Conservation (phyloP, 2,329 filamentous ascomycete genomes). For the Colletotrichum acutatum region DNA sequence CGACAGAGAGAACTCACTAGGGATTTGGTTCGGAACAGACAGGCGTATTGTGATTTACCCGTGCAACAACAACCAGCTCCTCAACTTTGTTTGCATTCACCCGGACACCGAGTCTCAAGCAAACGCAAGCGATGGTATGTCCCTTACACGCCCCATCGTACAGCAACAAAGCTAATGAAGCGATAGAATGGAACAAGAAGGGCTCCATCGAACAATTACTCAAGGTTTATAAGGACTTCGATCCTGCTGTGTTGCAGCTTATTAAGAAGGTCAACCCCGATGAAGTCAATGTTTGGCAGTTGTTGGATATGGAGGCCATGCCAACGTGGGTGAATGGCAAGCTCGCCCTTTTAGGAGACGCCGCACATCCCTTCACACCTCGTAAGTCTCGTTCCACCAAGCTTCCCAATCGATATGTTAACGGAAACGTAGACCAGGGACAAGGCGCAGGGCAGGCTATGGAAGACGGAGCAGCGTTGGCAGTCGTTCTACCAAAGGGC, state of each 20-base stretch:
- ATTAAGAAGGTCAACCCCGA: constrained; percentile 55
- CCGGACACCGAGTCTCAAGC: constrained; percentile 54
- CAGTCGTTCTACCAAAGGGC: constrained; percentile 62
- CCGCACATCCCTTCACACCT: constrained; percentile 75
- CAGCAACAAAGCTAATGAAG: not conserved
- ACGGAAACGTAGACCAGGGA: constrained; percentile 53
- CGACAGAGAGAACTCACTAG: constrained; percentile 42
- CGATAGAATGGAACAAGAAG: constrained; percentile 51
- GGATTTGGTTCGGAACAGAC: constrained; percentile 54
- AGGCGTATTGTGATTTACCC: constrained; percentile 60
- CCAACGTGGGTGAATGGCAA: constrained; percentile 64
- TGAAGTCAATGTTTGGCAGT: constrained; percentile 65
- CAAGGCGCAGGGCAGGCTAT: constrained; percentile 73
- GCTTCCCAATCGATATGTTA: not conserved
- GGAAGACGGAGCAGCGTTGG: constrained; percentile 72
- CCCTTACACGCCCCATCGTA: not conserved
- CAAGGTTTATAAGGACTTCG: constrained; percentile 54
- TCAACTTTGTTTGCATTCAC: constrained; percentile 65
- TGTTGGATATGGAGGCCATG: constrained; percentile 71
- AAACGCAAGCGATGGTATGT: constrained; percentile 44
- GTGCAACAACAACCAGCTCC: constrained; percentile 52
- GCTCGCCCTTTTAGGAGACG: constrained; percentile 72
- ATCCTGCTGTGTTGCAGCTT: constrained; percentile 50
- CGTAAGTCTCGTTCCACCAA: constrained; percentile 47
- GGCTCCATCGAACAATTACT: constrained; percentile 50